Conservation (phyloP, 1,284 basidiomycete species). For the Mycena citricolor region DNA sequence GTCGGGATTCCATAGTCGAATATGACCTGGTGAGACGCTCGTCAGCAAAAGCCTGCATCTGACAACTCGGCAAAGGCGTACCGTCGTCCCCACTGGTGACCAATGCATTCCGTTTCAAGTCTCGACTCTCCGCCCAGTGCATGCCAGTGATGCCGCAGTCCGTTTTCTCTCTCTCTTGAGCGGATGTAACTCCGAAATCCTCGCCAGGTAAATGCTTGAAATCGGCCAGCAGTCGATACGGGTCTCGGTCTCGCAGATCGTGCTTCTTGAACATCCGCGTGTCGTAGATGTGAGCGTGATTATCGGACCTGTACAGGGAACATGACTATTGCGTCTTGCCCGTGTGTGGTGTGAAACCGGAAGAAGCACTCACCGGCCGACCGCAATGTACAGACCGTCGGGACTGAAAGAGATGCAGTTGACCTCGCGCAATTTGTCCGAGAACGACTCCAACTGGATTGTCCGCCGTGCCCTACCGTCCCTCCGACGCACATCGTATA, state of each 20-base stretch:
- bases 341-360: too few species aligned
- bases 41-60: conserved; percentile 11
- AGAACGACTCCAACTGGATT: conserved; percentile 34
- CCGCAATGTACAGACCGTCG: conserved; percentile 58
- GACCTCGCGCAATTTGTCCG: conserved; percentile 42
- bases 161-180: conserved; percentile 30
- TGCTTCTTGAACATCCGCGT: conserved; percentile 49
- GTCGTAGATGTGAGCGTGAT: conserved; percentile 62
- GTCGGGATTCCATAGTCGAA: conserved; percentile 64
- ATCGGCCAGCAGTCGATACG: conserved; percentile 43
- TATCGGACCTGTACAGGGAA: conserved; percentile 41
- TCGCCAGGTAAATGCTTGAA: conserved; percentile 55
- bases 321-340: background rate
- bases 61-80: conserved; percentile 26
- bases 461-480: conserved; percentile 29
- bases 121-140: conserved; percentile 53
- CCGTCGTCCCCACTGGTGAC: conserved; percentile 67
- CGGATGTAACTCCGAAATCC: conserved; percentile 29
- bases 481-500: conserved; percentile 52
- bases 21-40: conserved; percentile 53
- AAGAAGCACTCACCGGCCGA: conserved; percentile 38
- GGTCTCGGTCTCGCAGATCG: too few species aligned
- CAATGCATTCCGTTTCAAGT: conserved; percentile 43
- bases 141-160: conserved; percentile 53
- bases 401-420: conserved; percentile 54